Evolutionary conservation across 129 eudicot genomes (phyloP).

Genomic region (Artemisia argyi): DNA sequence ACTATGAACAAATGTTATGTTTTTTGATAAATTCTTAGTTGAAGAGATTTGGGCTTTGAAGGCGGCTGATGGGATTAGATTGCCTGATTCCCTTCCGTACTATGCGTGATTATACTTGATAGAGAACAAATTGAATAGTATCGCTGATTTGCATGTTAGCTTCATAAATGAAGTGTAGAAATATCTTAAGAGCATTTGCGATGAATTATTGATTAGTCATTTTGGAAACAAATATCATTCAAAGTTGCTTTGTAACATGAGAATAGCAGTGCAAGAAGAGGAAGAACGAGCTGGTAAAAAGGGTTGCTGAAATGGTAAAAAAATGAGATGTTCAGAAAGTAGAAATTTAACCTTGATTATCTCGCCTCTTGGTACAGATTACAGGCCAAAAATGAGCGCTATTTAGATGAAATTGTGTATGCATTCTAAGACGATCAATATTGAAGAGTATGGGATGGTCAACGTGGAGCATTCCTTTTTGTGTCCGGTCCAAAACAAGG

Average conservation of each 20-base stretch:
- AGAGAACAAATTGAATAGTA: not conserved
- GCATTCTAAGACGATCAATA: not conserved
- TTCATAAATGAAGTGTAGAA: too few species aligned
- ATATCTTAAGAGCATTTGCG: not conserved
- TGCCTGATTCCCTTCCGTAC: conserved; percentile 12
- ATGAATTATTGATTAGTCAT: too few species aligned
- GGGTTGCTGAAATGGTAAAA: too few species aligned
- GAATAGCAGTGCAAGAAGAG: too few species aligned
- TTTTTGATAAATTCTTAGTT: conserved; percentile 11
- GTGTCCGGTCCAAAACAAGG: not conserved
- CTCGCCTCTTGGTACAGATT: too few species aligned
- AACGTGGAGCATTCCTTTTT: conserved; percentile 8
- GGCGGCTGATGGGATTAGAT: conserved; percentile 20
- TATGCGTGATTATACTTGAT: conserved; percentile 9
- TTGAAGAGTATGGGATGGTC: conserved; percentile 10
- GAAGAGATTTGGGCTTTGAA: conserved; percentile 27
- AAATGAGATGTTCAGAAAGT: too few species aligned
- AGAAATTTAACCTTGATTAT: too few species aligned
- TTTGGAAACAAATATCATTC: too few species aligned
- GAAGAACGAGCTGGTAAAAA: too few species aligned
- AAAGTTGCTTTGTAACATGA: too few species aligned
- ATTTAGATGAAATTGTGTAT: too few species aligned
- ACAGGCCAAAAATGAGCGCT: too few species aligned
- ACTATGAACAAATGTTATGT: not conserved
- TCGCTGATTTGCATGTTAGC: not conserved